Evolutionary conservation across 352 stramenopile genomes (phyloP).

Genomic region (Pythium aristosporum): DNA sequence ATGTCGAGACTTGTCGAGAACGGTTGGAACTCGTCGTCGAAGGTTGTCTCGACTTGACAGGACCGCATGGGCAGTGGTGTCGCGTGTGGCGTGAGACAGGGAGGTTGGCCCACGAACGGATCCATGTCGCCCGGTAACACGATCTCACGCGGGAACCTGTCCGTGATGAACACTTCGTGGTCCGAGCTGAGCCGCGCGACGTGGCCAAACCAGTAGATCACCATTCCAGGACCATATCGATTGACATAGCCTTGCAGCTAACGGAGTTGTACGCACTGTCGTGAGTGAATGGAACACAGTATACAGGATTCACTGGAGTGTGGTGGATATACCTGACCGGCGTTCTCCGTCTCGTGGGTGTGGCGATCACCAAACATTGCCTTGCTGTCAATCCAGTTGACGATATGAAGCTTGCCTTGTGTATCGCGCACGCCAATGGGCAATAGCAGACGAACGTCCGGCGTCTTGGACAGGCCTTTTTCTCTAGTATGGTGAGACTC

Average conservation of each 20-base stretch:
- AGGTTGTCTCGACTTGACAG: conserved; percentile 16
- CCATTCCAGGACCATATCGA: conserved; percentile 80
- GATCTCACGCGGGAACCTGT: conserved; percentile 53
- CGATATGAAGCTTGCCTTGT: conserved; percentile 46
- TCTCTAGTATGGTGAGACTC: conserved; percentile 30
- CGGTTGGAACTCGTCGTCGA: conserved; percentile 22
- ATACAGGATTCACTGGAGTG: not conserved
- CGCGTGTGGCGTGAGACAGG: not conserved
- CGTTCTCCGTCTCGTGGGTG: conserved; percentile 79
- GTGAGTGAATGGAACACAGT: not conserved
- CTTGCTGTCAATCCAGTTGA: conserved; percentile 92
- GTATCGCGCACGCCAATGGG: conserved; percentile 76
- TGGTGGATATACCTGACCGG: conserved; percentile 37
- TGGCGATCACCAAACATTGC: conserved; percentile 86
- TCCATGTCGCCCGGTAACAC: conserved; percentile 56
- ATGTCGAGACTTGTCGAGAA: conserved; percentile 8
- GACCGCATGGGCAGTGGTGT: not conserved
- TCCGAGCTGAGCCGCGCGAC: conserved; percentile 55
- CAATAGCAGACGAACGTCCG: conserved; percentile 75
- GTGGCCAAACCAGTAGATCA: conserved; percentile 89
- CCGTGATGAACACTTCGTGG: conserved; percentile 59
- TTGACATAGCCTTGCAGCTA: conserved; percentile 81
- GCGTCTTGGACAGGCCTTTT: conserved; percentile 84
- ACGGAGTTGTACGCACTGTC: not conserved
- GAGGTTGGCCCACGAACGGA: conserved; percentile 26